Conservation (phyloP, 305 asterid genomes). For the Stenogyne calaminthoides region DNA sequence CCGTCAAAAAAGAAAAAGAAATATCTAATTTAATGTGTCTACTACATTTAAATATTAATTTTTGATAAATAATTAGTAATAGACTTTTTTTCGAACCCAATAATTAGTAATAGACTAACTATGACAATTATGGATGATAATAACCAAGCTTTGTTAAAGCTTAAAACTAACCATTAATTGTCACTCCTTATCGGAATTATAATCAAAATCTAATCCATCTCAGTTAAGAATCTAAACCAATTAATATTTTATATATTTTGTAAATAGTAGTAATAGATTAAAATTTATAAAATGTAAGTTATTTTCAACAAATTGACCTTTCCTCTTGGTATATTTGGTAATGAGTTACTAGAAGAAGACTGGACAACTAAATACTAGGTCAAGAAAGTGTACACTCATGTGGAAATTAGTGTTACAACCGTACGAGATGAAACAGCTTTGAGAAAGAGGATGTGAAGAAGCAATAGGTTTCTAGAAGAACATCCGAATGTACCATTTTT, state of each 20-base stretch:
- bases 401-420: background rate
- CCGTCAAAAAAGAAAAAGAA: no score
- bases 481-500: background rate
- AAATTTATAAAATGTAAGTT: background rate
- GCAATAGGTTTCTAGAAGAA: slow-evolving; percentile 26
- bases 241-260: background rate
- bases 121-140: no score
- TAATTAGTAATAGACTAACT: no score
- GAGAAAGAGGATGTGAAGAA: slow-evolving; percentile 22
- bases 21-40: no score
- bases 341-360: slow-evolving; percentile 23
- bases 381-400: slow-evolving; percentile 2
- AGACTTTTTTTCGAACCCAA: no score
- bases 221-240: background rate
- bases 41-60: no score
- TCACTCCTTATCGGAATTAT: background rate
- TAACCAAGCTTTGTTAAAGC: background rate
- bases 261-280: background rate
- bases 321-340: background rate
- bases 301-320: background rate
- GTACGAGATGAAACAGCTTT: slow-evolving; percentile 4
- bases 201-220: background rate
- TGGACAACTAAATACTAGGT: slow-evolving; percentile 10
- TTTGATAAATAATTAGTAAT: no score
- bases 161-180: background rate